phyloP scores from a whole-genome alignment of 495 filamentous ascomycete species.

The Neurospora sp. region DNA sequence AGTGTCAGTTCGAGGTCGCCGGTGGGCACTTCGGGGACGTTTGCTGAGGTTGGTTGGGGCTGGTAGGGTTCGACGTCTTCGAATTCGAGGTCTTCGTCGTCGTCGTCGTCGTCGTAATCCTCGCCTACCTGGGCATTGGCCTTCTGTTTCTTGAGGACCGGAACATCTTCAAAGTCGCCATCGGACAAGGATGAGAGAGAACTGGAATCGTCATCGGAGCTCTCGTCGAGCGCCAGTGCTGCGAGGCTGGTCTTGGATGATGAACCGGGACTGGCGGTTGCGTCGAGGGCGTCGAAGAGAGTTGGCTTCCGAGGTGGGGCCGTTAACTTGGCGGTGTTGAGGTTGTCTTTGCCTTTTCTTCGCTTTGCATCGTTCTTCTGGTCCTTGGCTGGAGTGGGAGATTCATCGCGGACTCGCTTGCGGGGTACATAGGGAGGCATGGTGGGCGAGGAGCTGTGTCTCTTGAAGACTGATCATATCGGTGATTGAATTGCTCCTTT shows the following conservation, averaged over 20 bases:
- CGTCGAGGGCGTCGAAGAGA: slow-evolving; percentile 62
- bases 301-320: slow-evolving; percentile 40
- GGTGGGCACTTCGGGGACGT: slow-evolving; percentile 9
- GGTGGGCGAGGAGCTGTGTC: neutral
- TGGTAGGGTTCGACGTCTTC: slow-evolving; percentile 61
- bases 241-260: slow-evolving; percentile 40
- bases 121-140: neutral
- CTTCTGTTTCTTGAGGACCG: slow-evolving; percentile 2
- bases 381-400: slow-evolving; percentile 12
- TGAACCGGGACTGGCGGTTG: slow-evolving; percentile 33
- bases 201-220: slow-evolving; percentile 40
- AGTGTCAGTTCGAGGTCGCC: slow-evolving; percentile 72
- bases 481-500: neutral
- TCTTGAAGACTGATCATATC: neutral
- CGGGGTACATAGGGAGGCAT: slow-evolving; percentile 40
- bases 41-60: slow-evolving; percentile 16
- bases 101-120: slow-evolving; percentile 41
- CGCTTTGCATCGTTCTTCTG: slow-evolving; percentile 3
- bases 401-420: slow-evolving; percentile 31
- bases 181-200: slow-evolving; percentile 57
- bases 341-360: slow-evolving; percentile 1
- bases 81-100: slow-evolving; percentile 72
- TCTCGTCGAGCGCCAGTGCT: slow-evolving; percentile 39
- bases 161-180: slow-evolving; percentile 57
- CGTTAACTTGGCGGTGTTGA: slow-evolving; percentile 6